phyloP scores from a whole-genome alignment of 73 alveolate species.

The Paramecium octaurelia region DNA sequence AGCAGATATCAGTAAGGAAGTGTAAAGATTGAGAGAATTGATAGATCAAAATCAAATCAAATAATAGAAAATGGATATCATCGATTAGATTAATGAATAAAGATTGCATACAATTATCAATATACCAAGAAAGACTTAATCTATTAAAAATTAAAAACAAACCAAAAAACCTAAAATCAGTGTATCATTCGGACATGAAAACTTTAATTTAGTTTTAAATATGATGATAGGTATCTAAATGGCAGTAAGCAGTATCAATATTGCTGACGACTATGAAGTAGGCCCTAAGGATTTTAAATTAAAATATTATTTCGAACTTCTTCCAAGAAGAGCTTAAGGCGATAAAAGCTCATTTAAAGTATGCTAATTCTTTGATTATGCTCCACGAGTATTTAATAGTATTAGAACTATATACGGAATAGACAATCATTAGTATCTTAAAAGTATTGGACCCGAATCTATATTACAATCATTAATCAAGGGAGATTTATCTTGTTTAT shows the following conservation, averaged over 20 bases:
- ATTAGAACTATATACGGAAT: slow-evolving; percentile 76
- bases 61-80: background rate
- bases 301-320: slow-evolving; percentile 72
- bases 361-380: slow-evolving; percentile 82
- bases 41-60: background rate
- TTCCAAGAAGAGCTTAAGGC: slow-evolving; percentile 72
- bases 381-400: slow-evolving; percentile 83
- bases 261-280: slow-evolving; percentile 66
- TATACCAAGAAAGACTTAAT: background rate
- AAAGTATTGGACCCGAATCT: slow-evolving; percentile 77
- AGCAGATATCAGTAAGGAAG: background rate
- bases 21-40: background rate
- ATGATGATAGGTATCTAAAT: slow-evolving; percentile 91
- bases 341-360: slow-evolving; percentile 73
- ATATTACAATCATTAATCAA: slow-evolving; percentile 56
- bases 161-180: slow-evolving; percentile 21
- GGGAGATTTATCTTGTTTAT: slow-evolving; percentile 60
- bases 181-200: slow-evolving; percentile 72
- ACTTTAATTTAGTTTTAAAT: slow-evolving; percentile 81
- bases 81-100: background rate
- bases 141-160: background rate
- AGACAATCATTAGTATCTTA: slow-evolving; percentile 68
- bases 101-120: background rate
- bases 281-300: slow-evolving; percentile 72
- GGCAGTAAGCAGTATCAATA: slow-evolving; percentile 72